phyloP scores from a whole-genome alignment of 78 protist species.

The Dictyostelium capitatum region DNA sequence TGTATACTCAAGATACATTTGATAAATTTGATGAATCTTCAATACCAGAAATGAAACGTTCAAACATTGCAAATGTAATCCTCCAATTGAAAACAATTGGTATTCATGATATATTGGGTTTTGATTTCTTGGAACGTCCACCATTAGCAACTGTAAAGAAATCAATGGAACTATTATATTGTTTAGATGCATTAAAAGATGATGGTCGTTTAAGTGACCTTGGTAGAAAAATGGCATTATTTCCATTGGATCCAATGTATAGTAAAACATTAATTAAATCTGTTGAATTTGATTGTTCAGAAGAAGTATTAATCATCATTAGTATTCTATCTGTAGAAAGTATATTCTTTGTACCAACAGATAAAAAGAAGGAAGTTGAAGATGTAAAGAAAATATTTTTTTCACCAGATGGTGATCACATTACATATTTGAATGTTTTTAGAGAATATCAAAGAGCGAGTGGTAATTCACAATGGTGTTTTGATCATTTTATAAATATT shows the following conservation, averaged over 20 bases:
- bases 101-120: constrained; percentile 67
- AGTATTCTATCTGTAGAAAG: constrained; percentile 81
- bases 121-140: constrained; percentile 84
- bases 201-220: constrained; percentile 31
- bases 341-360: constrained; percentile 60
- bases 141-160: constrained; percentile 29
- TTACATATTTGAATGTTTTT: constrained; percentile 60
- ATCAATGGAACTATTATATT: constrained; percentile 62
- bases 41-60: constrained; percentile 81
- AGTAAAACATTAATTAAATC: constrained; percentile 68
- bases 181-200: constrained; percentile 53
- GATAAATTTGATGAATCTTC: constrained; percentile 43
- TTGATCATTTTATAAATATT: constrained; percentile 60
- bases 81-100: constrained; percentile 85
- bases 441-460: constrained; percentile 65
- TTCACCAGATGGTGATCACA: constrained; percentile 86
- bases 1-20: constrained; percentile 74
- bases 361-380: constrained; percentile 50
- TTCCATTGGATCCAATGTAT: constrained; percentile 85
- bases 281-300: constrained; percentile 53
- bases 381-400: constrained; percentile 60
- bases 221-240: constrained; percentile 80
- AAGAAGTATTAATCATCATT: constrained; percentile 72
- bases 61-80: constrained; percentile 75
- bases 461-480: constrained; percentile 68